These are phyloP conservation scores for Hypoxylon fuscum DNA, from an alignment of 495 filamentous ascomycete genomes.

Conservation along the genomic window DNA sequence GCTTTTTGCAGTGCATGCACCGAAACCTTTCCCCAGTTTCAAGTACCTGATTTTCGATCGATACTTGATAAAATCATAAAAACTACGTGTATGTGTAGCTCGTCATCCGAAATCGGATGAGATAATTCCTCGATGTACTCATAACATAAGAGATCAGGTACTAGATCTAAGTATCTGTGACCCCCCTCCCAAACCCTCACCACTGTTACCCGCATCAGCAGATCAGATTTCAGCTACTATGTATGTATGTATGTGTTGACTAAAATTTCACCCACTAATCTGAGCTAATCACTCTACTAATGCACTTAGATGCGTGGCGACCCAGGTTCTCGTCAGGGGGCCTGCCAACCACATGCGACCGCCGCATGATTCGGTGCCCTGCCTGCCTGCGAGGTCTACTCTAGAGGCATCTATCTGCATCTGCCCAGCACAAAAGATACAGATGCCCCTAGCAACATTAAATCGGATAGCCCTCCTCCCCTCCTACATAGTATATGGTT, in stretches of 20 bases:
- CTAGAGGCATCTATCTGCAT: slow-evolving; percentile 1
- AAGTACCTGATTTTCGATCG: not conserved
- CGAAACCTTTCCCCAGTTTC: not conserved
- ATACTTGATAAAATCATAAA: slow-evolving; percentile 8
- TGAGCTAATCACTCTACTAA: slow-evolving; percentile 16
- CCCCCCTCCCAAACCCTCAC: slow-evolving; percentile 9
- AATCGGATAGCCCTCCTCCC: too few species aligned
- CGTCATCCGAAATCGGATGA: slow-evolving; percentile 32
- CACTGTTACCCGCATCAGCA: slow-evolving; percentile 6
- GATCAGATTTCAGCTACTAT: too few species aligned
- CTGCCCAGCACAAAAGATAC: not conserved
- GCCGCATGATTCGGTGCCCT: slow-evolving; percentile 16
- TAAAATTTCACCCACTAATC: too few species aligned
- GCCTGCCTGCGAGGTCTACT: not conserved
- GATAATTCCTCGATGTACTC: slow-evolving; percentile 8
- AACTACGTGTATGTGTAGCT: too few species aligned
- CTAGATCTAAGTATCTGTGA: slow-evolving; percentile 5
- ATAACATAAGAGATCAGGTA: slow-evolving; percentile 20
- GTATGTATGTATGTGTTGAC: too few species aligned
- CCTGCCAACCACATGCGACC: slow-evolving; percentile 16
- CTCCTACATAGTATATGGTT: too few species aligned
- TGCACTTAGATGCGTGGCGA: slow-evolving; percentile 16
- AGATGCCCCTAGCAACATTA: not conserved
- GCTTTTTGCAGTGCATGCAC: not conserved
- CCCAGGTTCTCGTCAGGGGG: slow-evolving; percentile 10